Evolutionary conservation across 306 rosid genomes (phyloP), one percentile per base, ranked within the genome.

Genomic region (Purshia tridentata): DNA sequence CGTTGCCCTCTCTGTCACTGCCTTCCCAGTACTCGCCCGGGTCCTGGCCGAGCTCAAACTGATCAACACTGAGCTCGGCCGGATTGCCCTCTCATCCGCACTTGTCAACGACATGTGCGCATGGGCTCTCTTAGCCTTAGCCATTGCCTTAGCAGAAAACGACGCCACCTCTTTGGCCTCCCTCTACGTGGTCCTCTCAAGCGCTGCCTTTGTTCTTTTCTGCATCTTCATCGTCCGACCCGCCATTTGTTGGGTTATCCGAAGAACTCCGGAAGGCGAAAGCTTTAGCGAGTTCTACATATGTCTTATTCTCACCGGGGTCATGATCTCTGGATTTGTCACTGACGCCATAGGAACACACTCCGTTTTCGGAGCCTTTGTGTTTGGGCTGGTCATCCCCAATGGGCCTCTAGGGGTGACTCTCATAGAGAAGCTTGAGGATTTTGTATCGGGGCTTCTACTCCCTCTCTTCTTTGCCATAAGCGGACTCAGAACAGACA

Each of bases 311-410:
- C 88, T 94, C 42, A 91, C 97, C 0, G 96, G 97, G 11, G 99
- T 94, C 51, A 91, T 94, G 98, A 62, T 94, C 47, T 76, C 95
- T 0, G 99, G 99, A 10, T 94, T 94, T 70, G 60, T 91, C 52
- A 94, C 99, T 2, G 99, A 94, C 74, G 97, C 96, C 12, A 84
- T 94, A 52, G 99, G 99, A 22, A 91, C 97, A 16, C 97, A 94
- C 46, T 82, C 97, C 9, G 96, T 94, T 41, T 91, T 94, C 20
- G 99, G 99, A 2, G 97, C 97, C 29, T 94, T 94, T 66, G 91
- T 89, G 57, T 94, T 91, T 68, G 99, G 99, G 12, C 73, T 94
- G 60, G 83, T 87, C 4, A 91, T 94, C n/a, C 99, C 99, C 8
- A 94, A 72, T 53, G 97, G 99, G 11, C 94, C 99, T 0, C 91